Percentiles rank a stretch among this genome's conserved stretches.
phyloP scores from a whole-genome alignment of 768 basidiomycete species.

The Suillus spraguei region DNA sequence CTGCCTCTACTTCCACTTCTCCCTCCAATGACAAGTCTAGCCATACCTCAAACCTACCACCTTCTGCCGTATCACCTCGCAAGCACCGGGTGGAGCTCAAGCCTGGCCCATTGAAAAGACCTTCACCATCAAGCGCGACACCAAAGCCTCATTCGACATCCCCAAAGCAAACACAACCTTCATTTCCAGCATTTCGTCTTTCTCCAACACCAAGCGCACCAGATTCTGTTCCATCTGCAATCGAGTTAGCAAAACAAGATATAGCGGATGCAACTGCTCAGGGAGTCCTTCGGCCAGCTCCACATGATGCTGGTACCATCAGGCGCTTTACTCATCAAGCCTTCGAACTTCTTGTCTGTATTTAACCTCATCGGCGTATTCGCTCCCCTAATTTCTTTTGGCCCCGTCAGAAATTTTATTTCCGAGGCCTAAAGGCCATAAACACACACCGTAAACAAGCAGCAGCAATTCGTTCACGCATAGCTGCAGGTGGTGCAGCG shows the following conservation, averaged over 20 bases:
- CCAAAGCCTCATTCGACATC: conserved; percentile 26
- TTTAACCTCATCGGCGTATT: neutral
- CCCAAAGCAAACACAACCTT: conserved; percentile 28
- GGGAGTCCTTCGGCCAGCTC: conserved; percentile 70
- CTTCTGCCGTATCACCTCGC: conserved; percentile 27
- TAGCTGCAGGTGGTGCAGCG: conserved; percentile 59
- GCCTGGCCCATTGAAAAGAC: conserved; percentile 60
- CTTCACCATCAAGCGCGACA: conserved; percentile 26
- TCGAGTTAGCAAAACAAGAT: conserved; percentile 62
- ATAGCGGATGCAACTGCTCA: conserved; percentile 65
- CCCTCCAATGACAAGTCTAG: conserved; percentile 17
- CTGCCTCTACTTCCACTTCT: conserved; percentile 30
- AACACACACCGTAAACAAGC: conserved; percentile 60
- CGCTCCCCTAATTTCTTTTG: conserved; percentile 5
- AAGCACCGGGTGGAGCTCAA: conserved; percentile 59
- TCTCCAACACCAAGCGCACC: conserved; percentile 19
- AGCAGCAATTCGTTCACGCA: conserved; percentile 54
- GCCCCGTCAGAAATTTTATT: conserved; percentile 76
- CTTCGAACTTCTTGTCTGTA: conserved; percentile 47
- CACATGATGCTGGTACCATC: conserved; percentile 59
- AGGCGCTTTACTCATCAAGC: conserved; percentile 51
- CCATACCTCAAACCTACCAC: conserved; percentile 27
- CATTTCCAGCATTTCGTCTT: conserved; percentile 27
- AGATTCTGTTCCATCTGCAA: conserved; percentile 31
- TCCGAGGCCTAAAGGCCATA: conserved; percentile 72